These are phyloP conservation scores for Saccharomycopsis fermentans DNA, from an alignment of 805 yeast species.

Conservation along the genomic window DNA sequence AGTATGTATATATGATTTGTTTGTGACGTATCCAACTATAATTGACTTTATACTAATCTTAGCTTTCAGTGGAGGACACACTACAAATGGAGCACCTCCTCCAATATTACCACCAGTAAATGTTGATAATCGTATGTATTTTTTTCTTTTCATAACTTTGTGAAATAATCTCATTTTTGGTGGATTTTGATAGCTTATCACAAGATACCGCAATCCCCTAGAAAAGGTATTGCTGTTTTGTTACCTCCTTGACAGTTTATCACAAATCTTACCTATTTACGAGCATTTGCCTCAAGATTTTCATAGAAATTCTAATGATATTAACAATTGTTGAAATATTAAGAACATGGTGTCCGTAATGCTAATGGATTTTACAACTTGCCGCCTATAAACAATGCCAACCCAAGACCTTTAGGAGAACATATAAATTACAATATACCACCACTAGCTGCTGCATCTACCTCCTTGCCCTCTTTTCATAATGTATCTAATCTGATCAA, in stretches of 20 bases:
- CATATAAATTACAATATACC: conserved; percentile 5
- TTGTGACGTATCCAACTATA: not conserved
- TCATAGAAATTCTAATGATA: not conserved
- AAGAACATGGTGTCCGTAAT: not conserved
- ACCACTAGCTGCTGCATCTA: not conserved
- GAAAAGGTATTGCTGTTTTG: not conserved
- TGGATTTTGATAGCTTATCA: not conserved
- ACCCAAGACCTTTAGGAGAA: not conserved
- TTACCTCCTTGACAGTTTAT: not conserved
- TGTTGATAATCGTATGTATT: conserved; percentile 13
- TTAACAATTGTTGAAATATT: not conserved
- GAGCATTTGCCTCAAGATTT: not conserved
- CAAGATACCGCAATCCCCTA: not conserved
- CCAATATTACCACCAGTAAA: conserved; percentile 15
- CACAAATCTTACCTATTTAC: not conserved
- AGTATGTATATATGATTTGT: not conserved
- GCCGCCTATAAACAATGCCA: conserved; percentile 7
- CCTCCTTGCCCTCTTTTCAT: not conserved
- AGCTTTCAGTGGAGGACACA: not conserved
- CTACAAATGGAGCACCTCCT: conserved; percentile 2
- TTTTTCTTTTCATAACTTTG: not conserved
- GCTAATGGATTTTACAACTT: conserved; percentile 5
- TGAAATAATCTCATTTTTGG: not conserved
- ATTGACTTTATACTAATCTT: not conserved
- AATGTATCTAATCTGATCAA: not conserved